Conservation (phyloP, 192 early-diverging fungal genomes). For the Linnemannia elongata region DNA sequence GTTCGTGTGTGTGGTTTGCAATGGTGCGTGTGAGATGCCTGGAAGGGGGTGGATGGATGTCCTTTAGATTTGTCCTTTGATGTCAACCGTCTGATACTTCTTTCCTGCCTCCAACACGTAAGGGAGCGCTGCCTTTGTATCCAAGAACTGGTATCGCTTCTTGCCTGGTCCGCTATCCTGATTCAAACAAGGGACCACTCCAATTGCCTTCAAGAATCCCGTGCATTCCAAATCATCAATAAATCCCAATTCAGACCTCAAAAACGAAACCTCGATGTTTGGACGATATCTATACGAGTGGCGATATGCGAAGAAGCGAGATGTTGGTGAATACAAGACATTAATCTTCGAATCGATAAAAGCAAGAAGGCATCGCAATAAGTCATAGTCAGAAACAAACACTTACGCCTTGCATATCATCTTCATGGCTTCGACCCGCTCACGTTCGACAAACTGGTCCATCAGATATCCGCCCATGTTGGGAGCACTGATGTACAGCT, state of each 20-base stretch:
- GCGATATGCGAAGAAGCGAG: background rate
- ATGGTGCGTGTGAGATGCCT: background rate
- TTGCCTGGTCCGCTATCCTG: constrained; percentile 50
- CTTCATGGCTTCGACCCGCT: constrained; percentile 83
- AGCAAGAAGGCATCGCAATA: background rate
- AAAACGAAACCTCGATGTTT: constrained; percentile 65
- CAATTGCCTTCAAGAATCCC: constrained; percentile 63
- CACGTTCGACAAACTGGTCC: constrained; percentile 92
- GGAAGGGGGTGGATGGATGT: background rate
- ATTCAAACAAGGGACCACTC: constrained; percentile 13
- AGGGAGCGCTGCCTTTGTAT: constrained; percentile 71
- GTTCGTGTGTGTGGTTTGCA: background rate
- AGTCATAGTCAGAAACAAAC: background rate
- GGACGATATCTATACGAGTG: constrained; percentile 68
- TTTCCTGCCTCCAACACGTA: constrained; percentile 65
- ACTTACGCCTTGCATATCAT: constrained; percentile 84
- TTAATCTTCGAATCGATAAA: background rate
- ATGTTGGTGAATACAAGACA: background rate
- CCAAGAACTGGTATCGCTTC: constrained; percentile 58
- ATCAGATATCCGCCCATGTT: constrained; percentile 93
- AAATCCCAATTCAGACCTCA: constrained; percentile 81
- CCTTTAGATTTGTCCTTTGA: constrained; percentile 81
- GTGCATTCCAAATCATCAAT: constrained; percentile 54
- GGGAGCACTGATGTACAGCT: constrained; percentile 80
- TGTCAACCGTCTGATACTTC: constrained; percentile 79